These are phyloP conservation scores for Alternaria sp. DNA, from an alignment of 2,329 filamentous ascomycete species.

Conservation along the genomic window DNA sequence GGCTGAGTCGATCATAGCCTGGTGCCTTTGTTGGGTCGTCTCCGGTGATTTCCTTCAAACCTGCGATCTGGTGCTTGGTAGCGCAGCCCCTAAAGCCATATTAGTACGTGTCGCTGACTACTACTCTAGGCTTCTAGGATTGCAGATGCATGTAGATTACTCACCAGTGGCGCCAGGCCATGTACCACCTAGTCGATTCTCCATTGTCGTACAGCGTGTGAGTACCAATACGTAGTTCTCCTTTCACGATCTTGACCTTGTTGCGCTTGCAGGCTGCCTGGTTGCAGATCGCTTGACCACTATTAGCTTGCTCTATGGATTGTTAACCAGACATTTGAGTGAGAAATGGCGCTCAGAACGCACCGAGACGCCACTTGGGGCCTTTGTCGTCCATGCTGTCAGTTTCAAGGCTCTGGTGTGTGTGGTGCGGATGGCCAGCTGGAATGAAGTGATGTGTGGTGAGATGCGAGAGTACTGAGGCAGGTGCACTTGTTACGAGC, in stretches of 20 bases:
- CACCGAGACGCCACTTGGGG: conserved; percentile 28
- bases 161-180: conserved; percentile 83
- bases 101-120: neutral
- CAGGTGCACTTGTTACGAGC: neutral
- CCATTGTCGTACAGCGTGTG: conserved; percentile 65
- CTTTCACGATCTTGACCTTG: conserved; percentile 70
- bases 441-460: neutral
- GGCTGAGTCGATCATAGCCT: conserved; percentile 76
- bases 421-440: neutral
- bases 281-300: conserved; percentile 60
- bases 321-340: neutral
- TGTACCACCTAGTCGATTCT: conserved; percentile 66
- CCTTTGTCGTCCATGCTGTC: conserved; percentile 7
- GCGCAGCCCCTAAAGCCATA: conserved; percentile 75
- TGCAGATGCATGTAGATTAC: conserved; percentile 28
- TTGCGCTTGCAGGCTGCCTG: conserved; percentile 75
- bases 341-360: neutral
- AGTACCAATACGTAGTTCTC: conserved; percentile 76
- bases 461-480: neutral
- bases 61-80: conserved; percentile 74
- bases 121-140: too few species aligned
- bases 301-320: conserved; percentile 19
- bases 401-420: too few species aligned
- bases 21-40: conserved; percentile 72
- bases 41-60: conserved; percentile 66